These are phyloP conservation scores for Naematelia aurantialba DNA, from an alignment of 768 basidiomycete genomes.

Conservation along the genomic window DNA sequence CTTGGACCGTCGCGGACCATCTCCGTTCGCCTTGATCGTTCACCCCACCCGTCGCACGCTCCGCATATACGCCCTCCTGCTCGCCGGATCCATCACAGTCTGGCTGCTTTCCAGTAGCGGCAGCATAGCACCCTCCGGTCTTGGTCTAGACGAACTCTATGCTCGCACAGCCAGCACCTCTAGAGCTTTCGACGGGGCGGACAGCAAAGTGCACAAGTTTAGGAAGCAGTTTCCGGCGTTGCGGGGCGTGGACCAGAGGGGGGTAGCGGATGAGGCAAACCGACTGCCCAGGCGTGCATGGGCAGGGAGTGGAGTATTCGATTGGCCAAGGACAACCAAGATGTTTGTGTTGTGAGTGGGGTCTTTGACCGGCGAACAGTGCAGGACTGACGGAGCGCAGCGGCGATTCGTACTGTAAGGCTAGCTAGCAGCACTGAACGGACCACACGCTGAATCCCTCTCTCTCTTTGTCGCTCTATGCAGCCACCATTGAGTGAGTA, in stretches of 20 bases:
- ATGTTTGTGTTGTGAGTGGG: conserved; percentile 21
- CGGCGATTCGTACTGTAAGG: conserved; percentile 20
- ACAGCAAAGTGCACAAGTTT: neutral
- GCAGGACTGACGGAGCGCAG: neutral
- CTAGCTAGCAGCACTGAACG: neutral
- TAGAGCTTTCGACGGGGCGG: neutral
- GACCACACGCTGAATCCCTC: neutral
- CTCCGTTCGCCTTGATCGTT: neutral
- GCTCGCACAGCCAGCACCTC: neutral
- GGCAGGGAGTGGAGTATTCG: conserved; percentile 5
- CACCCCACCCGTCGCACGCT: neutral
- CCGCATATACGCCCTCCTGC: neutral
- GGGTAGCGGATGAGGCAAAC: neutral
- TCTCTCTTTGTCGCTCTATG: neutral
- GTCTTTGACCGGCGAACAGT: neutral
- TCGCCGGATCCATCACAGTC: neutral
- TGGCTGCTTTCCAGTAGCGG: neutral
- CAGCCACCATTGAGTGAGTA: conserved; percentile 10
- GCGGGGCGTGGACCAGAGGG: neutral
- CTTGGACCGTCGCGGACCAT: neutral
- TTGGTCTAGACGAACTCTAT: too few species aligned
- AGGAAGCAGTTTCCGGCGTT: neutral
- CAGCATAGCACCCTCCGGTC: neutral
- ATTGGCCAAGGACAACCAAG: conserved; percentile 17
- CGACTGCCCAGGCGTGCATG: neutral